Conservation (phyloP, 78 protist species). For the Capsaspora owczarzaki region DNA sequence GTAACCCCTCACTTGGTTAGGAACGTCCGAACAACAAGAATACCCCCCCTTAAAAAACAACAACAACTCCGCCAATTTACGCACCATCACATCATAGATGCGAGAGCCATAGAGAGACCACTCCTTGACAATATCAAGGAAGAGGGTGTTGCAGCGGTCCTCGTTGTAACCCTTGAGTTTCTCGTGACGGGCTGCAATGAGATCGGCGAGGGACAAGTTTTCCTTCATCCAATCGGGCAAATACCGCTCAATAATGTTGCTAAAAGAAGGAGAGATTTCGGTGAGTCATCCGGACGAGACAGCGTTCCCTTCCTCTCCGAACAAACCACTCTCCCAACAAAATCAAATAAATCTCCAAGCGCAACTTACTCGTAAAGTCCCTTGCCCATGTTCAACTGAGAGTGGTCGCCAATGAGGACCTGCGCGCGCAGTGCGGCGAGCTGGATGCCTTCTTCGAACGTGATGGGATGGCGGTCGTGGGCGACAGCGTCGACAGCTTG, state of each 20-base stretch:
- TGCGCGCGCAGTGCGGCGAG: constrained; percentile 16
- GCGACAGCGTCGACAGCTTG: not conserved
- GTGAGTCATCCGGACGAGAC: not conserved
- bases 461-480: constrained; percentile 11
- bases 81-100: constrained; percentile 8
- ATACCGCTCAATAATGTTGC: not conserved
- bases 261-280: not conserved
- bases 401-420: not conserved
- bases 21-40: no score
- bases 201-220: not conserved
- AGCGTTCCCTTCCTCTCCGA: not conserved
- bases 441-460: not conserved
- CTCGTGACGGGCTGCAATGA: not conserved
- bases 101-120: not conserved
- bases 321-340: not conserved
- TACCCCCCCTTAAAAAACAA: no score
- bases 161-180: not conserved
- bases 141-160: not conserved
- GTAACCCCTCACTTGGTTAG: no score
- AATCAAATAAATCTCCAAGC: no score
- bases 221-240: not conserved
- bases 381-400: not conserved
- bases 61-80: no score
- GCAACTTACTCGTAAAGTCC: not conserved
- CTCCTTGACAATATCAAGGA: not conserved